phyloP scores from a whole-genome alignment of 2,329 filamentous ascomycete species.

The Alternaria consortialis region DNA sequence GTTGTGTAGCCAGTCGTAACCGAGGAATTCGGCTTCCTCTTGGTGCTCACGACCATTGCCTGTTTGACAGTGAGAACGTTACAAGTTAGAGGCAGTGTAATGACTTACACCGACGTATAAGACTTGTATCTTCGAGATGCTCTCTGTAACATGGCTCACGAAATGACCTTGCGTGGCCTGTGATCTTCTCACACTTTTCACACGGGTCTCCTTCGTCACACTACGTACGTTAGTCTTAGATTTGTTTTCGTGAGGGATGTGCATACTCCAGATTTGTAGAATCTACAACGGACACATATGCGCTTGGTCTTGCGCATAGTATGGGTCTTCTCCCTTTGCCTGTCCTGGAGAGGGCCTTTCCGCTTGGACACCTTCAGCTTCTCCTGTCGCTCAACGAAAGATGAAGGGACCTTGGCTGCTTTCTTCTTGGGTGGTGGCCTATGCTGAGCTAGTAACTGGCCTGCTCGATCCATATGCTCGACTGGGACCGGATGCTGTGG shows the following conservation, averaged over 20 bases:
- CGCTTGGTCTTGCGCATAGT: constrained; percentile 47
- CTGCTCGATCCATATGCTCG: constrained; percentile 15
- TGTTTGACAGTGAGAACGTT: constrained; percentile 21
- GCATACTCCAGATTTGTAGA: constrained; percentile 48
- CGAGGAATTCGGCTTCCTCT: constrained; percentile 43
- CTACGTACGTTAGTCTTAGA: constrained; percentile 23
- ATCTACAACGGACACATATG: constrained; percentile 47
- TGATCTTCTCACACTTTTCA: constrained; percentile 43
- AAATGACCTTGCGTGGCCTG: constrained; percentile 43
- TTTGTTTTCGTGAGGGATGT: not conserved
- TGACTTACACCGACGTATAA: constrained; percentile 45
- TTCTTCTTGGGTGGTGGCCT: constrained; percentile 35
- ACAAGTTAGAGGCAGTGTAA: not conserved
- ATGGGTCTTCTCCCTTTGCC: constrained; percentile 43
- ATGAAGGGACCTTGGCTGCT: constrained; percentile 42
- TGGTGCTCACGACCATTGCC: constrained; percentile 50
- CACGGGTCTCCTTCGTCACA: constrained; percentile 47
- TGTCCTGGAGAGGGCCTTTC: constrained; percentile 39
- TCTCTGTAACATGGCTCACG: constrained; percentile 45
- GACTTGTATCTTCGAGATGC: constrained; percentile 42
- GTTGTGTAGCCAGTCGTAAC: constrained; percentile 41
- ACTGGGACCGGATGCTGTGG: constrained; percentile 18
- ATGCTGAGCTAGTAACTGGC: constrained; percentile 19
- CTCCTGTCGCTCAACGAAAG: constrained; percentile 44
- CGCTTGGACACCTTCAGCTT: constrained; percentile 47